These are phyloP conservation scores for Prillingera fragicola DNA, from an alignment of 1,284 basidiomycete species.

Conservation along the genomic window DNA sequence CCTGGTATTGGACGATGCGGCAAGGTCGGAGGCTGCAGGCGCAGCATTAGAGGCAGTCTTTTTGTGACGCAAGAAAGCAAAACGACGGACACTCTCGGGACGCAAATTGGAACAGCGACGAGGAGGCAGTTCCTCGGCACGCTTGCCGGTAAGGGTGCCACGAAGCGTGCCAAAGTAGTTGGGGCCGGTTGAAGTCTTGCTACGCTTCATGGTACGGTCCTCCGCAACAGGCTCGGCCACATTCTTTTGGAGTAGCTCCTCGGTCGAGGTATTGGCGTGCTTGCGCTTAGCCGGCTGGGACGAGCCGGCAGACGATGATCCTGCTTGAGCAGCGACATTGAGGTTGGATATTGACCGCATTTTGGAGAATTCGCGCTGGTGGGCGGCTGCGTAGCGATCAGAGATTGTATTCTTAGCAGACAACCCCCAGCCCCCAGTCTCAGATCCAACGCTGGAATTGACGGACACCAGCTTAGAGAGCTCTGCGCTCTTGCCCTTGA, in stretches of 20 bases:
- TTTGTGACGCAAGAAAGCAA: conserved; percentile 9
- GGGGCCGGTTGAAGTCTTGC: conserved; percentile 1
- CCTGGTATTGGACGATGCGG: too few species aligned
- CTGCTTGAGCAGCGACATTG: too few species aligned
- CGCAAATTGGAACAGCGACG: conserved; percentile 3
- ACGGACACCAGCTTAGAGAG: conserved; percentile 32
- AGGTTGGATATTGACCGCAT: conserved; percentile 6
- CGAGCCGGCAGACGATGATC: neutral
- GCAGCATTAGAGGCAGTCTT: neutral
- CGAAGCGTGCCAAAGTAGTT: neutral
- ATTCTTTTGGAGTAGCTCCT: neutral
- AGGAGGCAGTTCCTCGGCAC: neutral
- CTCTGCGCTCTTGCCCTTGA: conserved; percentile 41
- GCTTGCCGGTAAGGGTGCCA: neutral
- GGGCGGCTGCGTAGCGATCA: conserved; percentile 38
- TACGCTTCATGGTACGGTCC: conserved; percentile 9
- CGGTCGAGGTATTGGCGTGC: neutral
- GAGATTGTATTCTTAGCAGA: conserved; percentile 1
- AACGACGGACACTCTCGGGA: neutral
- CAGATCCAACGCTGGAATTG: conserved; percentile 24
- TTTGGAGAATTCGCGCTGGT: conserved; percentile 42
- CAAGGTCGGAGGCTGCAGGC: too few species aligned
- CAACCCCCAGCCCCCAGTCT: conserved; percentile 30
- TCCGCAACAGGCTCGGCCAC: neutral
- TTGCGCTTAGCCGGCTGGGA: conserved; percentile 1